Percentiles rank a stretch among this genome's conserved stretches.
Conservation (phyloP, 2,329 filamentous ascomycete genomes). For the Cordyceps cateniannulata region DNA sequence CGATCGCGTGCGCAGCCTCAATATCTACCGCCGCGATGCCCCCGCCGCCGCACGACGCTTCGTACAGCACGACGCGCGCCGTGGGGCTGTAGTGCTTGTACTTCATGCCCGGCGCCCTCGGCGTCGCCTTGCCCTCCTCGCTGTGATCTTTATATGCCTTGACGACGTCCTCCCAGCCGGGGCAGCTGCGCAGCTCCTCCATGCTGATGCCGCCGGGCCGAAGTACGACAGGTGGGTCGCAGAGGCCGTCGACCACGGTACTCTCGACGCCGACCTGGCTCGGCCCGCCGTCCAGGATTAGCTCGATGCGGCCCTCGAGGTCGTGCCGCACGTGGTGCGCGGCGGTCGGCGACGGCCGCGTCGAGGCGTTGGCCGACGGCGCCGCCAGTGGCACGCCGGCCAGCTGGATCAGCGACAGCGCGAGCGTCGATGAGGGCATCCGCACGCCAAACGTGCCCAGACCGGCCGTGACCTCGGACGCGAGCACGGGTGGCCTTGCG, state of each 20-base stretch:
- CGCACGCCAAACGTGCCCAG: conserved; percentile 80
- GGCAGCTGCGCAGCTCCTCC: conserved; percentile 65
- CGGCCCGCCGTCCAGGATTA: conserved; percentile 82
- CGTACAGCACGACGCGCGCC: conserved; percentile 78
- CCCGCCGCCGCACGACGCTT: conserved; percentile 40
- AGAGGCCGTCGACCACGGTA: conserved; percentile 90
- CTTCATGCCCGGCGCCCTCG: conserved; percentile 94
- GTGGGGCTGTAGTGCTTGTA: conserved; percentile 96
- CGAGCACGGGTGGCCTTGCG: conserved; percentile 61
- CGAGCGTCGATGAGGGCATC: conserved; percentile 81
- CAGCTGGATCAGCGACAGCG: conserved; percentile 76
- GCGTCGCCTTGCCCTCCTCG: conserved; percentile 57
- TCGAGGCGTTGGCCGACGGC: conserved; percentile 91
- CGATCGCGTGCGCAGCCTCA: conserved; percentile 20
- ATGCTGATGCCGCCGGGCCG: conserved; percentile 82
- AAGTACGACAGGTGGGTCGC: conserved; percentile 71
- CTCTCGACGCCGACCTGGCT: conserved; percentile 92
- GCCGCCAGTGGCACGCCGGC: conserved; percentile 76
- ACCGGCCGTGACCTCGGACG: conserved; percentile 86
- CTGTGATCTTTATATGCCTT: conserved; percentile 74
- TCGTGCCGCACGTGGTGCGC: conserved; percentile 87
- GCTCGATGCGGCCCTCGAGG: conserved; percentile 70
- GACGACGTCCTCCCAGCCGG: conserved; percentile 74
- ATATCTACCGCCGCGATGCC: conserved; percentile 33
- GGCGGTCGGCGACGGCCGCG: conserved; percentile 83